phyloP scores from a whole-genome alignment of 2,329 filamentous ascomycete species.

The Cercospora sp. region DNA sequence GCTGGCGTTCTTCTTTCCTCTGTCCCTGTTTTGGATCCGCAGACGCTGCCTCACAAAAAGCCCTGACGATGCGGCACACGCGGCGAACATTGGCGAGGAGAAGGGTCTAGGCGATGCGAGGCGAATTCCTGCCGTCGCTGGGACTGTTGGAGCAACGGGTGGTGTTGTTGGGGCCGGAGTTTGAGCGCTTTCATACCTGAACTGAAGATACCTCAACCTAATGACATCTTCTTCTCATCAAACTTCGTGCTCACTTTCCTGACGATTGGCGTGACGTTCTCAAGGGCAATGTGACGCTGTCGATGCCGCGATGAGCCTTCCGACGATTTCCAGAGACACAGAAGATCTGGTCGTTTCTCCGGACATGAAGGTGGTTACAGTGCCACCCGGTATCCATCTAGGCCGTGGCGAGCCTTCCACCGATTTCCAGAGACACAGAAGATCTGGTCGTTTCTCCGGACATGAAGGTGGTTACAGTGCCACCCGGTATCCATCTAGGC shows the following conservation, averaged over 20 bases:
- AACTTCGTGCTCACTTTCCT: neutral
- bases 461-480: too few species aligned
- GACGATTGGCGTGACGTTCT: neutral
- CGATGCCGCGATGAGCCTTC: too few species aligned
- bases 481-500: too few species aligned
- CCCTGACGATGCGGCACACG: neutral
- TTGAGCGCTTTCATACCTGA: neutral
- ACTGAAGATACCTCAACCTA: neutral
- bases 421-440: too few species aligned
- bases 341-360: too few species aligned
- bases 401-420: too few species aligned
- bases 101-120: conserved; percentile 1
- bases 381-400: too few species aligned
- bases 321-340: too few species aligned
- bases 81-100: neutral
- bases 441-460: too few species aligned
- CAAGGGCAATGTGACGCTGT: neutral
- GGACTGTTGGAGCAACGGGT: neutral
- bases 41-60: neutral
- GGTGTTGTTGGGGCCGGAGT: neutral
- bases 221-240: neutral
- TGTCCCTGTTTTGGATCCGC: neutral
- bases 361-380: too few species aligned
- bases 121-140: neutral
- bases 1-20: neutral